Conservation (phyloP, 495 filamentous ascomycete species). For the Annulohypoxylon stygium region DNA sequence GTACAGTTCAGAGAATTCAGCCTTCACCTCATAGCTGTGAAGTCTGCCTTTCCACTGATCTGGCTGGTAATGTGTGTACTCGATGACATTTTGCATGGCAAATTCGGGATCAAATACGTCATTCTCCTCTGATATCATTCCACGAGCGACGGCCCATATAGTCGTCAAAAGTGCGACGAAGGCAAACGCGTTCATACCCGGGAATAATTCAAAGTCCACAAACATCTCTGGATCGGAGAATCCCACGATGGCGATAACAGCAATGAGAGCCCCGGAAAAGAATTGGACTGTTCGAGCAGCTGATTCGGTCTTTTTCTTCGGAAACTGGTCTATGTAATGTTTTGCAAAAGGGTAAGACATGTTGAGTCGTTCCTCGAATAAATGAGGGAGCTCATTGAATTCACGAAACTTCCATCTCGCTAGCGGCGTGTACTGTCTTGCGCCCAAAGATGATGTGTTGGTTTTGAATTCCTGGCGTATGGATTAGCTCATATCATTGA, state of each 20-base stretch:
- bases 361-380: slow-evolving; percentile 88
- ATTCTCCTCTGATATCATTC: slow-evolving; percentile 86
- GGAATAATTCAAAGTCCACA: slow-evolving; percentile 90
- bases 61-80: slow-evolving; percentile 92
- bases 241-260: slow-evolving; percentile 83
- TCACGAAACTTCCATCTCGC: slow-evolving; percentile 99
- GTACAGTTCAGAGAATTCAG: slow-evolving; percentile 89
- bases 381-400: slow-evolving; percentile 95
- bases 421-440: slow-evolving; percentile 89
- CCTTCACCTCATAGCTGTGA: slow-evolving; percentile 85
- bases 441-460: slow-evolving; percentile 82
- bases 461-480: slow-evolving; percentile 82
- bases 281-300: slow-evolving; percentile 86
- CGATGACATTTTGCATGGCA: slow-evolving; percentile 85
- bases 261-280: slow-evolving; percentile 83
- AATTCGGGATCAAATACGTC: slow-evolving; percentile 92
- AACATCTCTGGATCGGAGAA: slow-evolving; percentile 91
- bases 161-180: slow-evolving; percentile 63
- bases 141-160: slow-evolving; percentile 83
- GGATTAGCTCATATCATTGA: slow-evolving; percentile 23
- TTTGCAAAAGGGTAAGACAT: slow-evolving; percentile 96
- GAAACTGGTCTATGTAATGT: slow-evolving; percentile 94
- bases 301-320: slow-evolving; percentile 91
- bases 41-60: slow-evolving; percentile 88
- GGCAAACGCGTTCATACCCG: slow-evolving; percentile 56